These are phyloP conservation scores for Monilinia laxa DNA, from an alignment of 2,329 filamentous ascomycete species.

Conservation along the genomic window DNA sequence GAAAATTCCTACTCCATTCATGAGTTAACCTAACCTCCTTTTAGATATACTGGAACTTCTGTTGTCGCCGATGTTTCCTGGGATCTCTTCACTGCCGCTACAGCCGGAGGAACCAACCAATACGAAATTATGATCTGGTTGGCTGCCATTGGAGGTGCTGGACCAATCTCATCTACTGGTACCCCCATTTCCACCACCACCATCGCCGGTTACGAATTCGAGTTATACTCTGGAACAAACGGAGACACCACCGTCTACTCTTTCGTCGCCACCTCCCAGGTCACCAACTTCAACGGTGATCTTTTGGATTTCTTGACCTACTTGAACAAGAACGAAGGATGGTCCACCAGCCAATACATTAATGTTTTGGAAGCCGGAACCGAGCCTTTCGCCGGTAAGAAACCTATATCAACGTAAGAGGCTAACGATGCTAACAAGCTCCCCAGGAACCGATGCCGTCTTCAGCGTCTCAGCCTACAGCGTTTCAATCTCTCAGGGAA, in stretches of 20 bases:
- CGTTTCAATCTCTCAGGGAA: constrained; percentile 9
- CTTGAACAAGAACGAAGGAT: constrained; percentile 49
- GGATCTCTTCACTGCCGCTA: constrained; percentile 57
- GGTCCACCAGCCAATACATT: constrained; percentile 52
- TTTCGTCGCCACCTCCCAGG: constrained; percentile 51
- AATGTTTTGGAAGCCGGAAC: constrained; percentile 55
- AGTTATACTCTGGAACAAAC: constrained; percentile 59
- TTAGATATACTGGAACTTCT: constrained; percentile 48
- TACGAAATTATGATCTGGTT: constrained; percentile 70
- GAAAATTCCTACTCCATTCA: constrained; percentile 15
- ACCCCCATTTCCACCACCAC: constrained; percentile 53
- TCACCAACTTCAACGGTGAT: constrained; percentile 56
- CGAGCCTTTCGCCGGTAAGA: constrained; percentile 51
- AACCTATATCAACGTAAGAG: no score
- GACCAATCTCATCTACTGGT: constrained; percentile 55
- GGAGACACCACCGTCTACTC: constrained; percentile 60
- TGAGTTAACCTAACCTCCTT: constrained; percentile 9
- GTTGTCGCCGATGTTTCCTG: constrained; percentile 60
- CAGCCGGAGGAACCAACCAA: constrained; percentile 48
- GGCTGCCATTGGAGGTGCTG: constrained; percentile 54
- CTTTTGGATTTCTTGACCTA: constrained; percentile 58
- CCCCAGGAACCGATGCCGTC: constrained; percentile 9
- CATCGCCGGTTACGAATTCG: constrained; percentile 55
- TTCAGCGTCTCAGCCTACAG: constrained; percentile 18
- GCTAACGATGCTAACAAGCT: neutral